phyloP scores from a whole-genome alignment of 345 rosid species.

The Eucalyptus lansdowneana region DNA sequence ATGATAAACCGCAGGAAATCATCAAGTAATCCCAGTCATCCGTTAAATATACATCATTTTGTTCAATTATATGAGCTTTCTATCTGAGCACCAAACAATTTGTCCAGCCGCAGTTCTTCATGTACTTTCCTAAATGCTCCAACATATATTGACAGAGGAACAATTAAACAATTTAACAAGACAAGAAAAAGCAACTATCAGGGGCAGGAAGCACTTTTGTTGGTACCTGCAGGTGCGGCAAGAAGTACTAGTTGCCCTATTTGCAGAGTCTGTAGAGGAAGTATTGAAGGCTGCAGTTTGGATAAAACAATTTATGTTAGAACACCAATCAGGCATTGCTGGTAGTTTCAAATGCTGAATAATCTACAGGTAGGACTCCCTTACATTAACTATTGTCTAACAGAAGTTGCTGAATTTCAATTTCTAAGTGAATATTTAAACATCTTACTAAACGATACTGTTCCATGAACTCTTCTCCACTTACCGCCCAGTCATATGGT shows the following conservation, averaged over 20 bases:
- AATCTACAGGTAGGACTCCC: background rate
- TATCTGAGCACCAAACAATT: background rate
- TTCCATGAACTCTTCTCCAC: background rate
- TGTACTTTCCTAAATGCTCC: background rate
- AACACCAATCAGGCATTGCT: background rate
- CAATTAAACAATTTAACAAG: background rate
- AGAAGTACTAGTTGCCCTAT: slow-evolving; percentile 53
- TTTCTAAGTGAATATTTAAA: background rate
- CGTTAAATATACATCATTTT: background rate
- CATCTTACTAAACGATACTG: background rate
- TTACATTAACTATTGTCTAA: background rate
- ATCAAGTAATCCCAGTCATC: background rate
- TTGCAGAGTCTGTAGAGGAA: slow-evolving; percentile 46
- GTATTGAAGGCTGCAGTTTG: slow-evolving; percentile 41
- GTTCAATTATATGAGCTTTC: background rate
- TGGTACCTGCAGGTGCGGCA: slow-evolving; percentile 46
- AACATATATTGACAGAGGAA: background rate
- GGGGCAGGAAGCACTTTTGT: background rate
- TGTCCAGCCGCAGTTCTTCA: background rate
- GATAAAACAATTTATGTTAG: background rate
- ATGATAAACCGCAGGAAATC: background rate
- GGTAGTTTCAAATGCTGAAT: background rate
- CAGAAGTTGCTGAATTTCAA: background rate
- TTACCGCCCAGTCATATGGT: slow-evolving; percentile 80
- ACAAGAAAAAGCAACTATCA: background rate